Percentiles rank a stretch among this genome's conserved stretches.
phyloP scores from a whole-genome alignment of 768 basidiomycete species.

The Brasilioporus rufonigricans region DNA sequence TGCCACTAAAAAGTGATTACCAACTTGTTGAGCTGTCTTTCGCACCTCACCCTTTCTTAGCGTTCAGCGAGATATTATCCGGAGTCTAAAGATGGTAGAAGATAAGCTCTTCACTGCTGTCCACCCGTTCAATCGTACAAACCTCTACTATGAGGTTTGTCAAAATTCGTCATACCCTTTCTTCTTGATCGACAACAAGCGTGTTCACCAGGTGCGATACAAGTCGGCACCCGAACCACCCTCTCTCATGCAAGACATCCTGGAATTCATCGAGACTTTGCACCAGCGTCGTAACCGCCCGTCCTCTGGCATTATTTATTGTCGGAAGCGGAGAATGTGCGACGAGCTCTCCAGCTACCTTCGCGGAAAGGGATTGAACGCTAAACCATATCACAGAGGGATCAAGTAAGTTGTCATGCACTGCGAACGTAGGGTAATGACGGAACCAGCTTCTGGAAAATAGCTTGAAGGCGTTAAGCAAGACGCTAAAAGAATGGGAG shows the following conservation, averaged over 20 bases:
- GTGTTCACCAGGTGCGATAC: slow-evolving; percentile 55
- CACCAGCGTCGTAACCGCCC: slow-evolving; percentile 56
- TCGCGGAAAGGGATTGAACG: slow-evolving; percentile 61
- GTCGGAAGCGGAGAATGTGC: slow-evolving; percentile 64
- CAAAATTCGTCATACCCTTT: neutral
- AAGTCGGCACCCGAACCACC: slow-evolving; percentile 48
- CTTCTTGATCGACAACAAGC: neutral
- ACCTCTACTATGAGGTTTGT: slow-evolving; percentile 77
- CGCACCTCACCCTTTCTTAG: slow-evolving; percentile 35
- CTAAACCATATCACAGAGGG: slow-evolving; percentile 75
- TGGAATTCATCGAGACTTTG: slow-evolving; percentile 62
- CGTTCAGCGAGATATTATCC: slow-evolving; percentile 72
- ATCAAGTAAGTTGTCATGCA: slow-evolving; percentile 41
- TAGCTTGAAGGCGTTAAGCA: slow-evolving; percentile 51
- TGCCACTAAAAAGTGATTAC: slow-evolving; percentile 60
- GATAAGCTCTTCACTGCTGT: slow-evolving; percentile 58
- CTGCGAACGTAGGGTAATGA: neutral
- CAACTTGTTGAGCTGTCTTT: neutral
- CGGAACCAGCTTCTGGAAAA: neutral
- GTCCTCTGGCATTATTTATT: slow-evolving; percentile 77
- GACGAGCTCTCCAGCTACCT: slow-evolving; percentile 65
- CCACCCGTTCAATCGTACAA: slow-evolving; percentile 79
- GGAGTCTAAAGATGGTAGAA: slow-evolving; percentile 57
- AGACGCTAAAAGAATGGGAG: slow-evolving; percentile 58
- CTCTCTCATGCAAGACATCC: slow-evolving; percentile 62